Evolutionary conservation across 2,329 filamentous ascomycete genomes (phyloP).

Genomic region (Cytospora mali): DNA sequence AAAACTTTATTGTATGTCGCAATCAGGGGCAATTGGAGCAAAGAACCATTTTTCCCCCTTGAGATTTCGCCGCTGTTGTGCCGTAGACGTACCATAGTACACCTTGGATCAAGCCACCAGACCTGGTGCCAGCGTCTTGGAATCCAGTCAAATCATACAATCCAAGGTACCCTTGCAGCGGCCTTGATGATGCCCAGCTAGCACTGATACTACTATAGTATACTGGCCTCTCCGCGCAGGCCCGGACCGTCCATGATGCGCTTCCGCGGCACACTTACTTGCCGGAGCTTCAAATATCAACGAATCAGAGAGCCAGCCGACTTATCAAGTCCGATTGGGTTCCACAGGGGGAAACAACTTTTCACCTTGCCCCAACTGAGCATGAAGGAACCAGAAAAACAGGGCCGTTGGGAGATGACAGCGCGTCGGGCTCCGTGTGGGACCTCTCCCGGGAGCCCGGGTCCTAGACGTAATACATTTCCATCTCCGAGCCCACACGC

Average conservation of each 20-base stretch:
- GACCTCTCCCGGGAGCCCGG: constrained; percentile 11
- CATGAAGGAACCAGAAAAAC: too few relatives aligned
- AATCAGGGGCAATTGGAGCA: background rate
- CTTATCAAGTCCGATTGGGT: background rate
- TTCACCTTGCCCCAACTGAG: background rate
- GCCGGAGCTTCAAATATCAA: background rate
- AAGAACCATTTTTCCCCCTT: background rate
- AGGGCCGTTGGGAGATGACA: too few relatives aligned
- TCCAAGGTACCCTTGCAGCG: too few relatives aligned
- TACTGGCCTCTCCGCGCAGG: too few relatives aligned
- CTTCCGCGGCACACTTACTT: too few relatives aligned
- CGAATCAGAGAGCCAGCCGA: background rate
- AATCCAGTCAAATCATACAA: background rate
- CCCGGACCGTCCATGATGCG: too few relatives aligned
- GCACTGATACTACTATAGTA: too few relatives aligned
- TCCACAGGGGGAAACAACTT: background rate
- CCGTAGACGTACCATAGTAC: background rate
- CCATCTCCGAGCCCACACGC: background rate
- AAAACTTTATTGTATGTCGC: background rate
- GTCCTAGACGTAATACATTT: background rate
- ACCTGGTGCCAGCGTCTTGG: too few relatives aligned
- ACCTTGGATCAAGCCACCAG: too few relatives aligned
- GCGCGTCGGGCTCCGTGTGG: background rate
- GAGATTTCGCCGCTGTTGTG: background rate
- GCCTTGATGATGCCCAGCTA: too few relatives aligned